Base-by-base conservation (phyloP, 768 basidiomycete species). In the Rhodotorula sphaerocarpa region DNA sequence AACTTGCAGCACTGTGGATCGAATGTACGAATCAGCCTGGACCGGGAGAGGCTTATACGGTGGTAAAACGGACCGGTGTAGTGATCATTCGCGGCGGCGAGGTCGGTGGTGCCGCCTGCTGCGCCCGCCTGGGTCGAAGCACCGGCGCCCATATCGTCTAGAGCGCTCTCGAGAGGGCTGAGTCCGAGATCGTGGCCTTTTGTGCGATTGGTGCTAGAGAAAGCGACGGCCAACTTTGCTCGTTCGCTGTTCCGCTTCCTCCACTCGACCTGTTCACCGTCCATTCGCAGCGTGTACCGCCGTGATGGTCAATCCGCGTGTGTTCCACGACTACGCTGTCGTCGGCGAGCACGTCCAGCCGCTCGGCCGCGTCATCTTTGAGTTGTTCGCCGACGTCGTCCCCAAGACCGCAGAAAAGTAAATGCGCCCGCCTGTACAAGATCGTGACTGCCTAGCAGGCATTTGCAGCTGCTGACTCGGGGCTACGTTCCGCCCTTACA, bases 321-420 rank as follows among this genome's bases (percentile, higher is more conserved):
- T 27, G 25, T 54, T 54, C 41, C 15, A 28, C 27, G 52, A 54
- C 36, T 42, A 25, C 20, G 52, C 36, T 27, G 52, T 65, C 28
- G 70, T 63, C 23, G 70, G 63, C 39, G 48, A 65, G 50, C 36
- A 39, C 10, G 36, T 39, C 36, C 9, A 9, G 36, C 59, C 55
- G 0, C 43, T 70, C 3, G 69, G 69, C 11, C 34, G 69, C 20
- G 71, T 77, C 65, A 73, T 76, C 9, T 77, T 75, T 55, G 89
- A 91, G 74, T 78, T 92, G 16, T 88, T 81, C 77, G 82, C 76
- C 65, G 85, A 89, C 72, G 76, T 79, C 12, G 82, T 81, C 3
- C 89, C 89, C 6, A 84, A 84, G 76, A 86, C 88, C 16, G 78
- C 78, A 62, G 86, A 90, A 79, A 90, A 91, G 43, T 44, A n/a